Base-by-base conservation (phyloP, 1,284 basidiomycete genomes). In the Irpex rosettiformis region DNA sequence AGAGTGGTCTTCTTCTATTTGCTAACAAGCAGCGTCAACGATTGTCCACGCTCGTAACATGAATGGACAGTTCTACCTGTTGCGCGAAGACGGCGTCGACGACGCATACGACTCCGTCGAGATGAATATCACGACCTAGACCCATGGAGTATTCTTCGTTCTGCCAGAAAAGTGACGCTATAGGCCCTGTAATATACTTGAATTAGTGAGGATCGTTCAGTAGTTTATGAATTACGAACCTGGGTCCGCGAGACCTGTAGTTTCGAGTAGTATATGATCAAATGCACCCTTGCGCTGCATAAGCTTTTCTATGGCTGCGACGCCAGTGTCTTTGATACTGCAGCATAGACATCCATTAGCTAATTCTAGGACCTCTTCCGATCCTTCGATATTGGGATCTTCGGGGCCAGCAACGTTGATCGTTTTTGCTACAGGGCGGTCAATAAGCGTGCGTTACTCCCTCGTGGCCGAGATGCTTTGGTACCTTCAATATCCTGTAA, bases 261-360 rank as follows among this genome's bases (percentile, higher is more conserved):
- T 92, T 74, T 98, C 95, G 4, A 98, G 80, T 37, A 98, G 75
- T 60, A 97, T 96, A 72, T 96, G 90, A 72, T 97, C 95, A 66
- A 96, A 95, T 2, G 85, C 84, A 24, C 91, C 92, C 66, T 89
- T 91, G 60, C 82, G 81, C 65, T 79, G 78, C 92, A 87, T 91
- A 61, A 96, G 79, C 67, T 91, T 90, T 70, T 96, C 93, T 55
- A 98, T 96, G 1, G 95, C 93, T 27, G 93, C 92, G 1, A 91
- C 83, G 1, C 95, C 95, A 13, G 85, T 80, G 71, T 97, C 94
- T 69, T 96, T 95, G 74, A 97, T 90, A 58, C 92, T 94, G 72
- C 95, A 98, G 72, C 95, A 97, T 22, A 98, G 73, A 72, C 95
- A 97, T 8, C 95, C 95, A 70, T 98, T 97, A 1, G 94, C 88